These are phyloP conservation scores for Aechmea fasciata DNA, from an alignment of 176 grass and related monocot species.

Conservation along the genomic window DNA sequence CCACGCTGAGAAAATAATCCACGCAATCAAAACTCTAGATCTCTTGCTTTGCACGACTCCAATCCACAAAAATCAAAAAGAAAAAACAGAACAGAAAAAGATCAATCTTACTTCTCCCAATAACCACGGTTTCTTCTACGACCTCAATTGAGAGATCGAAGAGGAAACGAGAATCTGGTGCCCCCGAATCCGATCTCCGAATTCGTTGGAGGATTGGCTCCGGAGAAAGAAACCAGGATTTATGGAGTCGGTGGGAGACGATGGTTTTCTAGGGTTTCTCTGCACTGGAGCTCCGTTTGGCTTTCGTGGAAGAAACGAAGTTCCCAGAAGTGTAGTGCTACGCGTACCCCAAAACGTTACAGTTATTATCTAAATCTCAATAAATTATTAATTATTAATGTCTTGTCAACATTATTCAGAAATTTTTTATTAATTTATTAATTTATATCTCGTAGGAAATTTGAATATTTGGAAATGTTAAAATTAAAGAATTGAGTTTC, in stretches of 20 bases:
- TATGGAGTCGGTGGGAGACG: background rate
- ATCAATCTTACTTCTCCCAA: slow-evolving; percentile 1
- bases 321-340: background rate
- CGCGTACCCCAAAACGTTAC: too few relatives aligned
- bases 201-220: background rate
- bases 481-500: too few relatives aligned
- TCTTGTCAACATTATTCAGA: too few relatives aligned
- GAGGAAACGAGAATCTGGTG: background rate
- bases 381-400: too few relatives aligned
- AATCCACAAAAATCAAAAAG: background rate
- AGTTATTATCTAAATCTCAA: too few relatives aligned
- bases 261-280: slow-evolving; percentile 2
- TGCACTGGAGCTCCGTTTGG: background rate
- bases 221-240: background rate
- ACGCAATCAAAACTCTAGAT: background rate
- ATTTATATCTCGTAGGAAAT: too few relatives aligned
- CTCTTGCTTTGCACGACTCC: background rate
- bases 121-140: background rate
- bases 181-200: background rate
- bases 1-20: background rate
- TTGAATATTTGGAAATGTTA: too few relatives aligned
- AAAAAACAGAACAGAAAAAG: background rate
- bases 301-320: background rate
- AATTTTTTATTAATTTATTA: too few relatives aligned
- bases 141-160: background rate